Base-by-base conservation (phyloP, 2,329 filamentous ascomycete species). In the Epichloe uncinata region DNA sequence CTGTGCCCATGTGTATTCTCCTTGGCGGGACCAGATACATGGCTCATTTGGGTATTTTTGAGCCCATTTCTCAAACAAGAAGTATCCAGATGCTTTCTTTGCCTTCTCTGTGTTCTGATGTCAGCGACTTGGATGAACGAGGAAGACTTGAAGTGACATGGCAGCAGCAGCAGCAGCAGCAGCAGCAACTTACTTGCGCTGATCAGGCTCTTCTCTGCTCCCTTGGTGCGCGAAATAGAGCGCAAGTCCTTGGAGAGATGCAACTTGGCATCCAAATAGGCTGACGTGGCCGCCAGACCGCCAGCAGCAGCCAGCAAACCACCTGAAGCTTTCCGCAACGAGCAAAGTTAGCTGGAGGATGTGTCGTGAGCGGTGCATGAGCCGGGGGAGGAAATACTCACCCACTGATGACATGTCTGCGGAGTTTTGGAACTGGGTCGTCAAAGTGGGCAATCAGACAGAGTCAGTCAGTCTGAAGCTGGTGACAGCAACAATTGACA, bases 1-100 rank as follows among this genome's bases (percentile, higher is more conserved):
- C 42, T 52, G 42, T n/a, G 45, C 35, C 48, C 51, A 52, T 5
- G 51, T 50, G 30, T 50, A 50, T 12, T 45, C 42, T 48, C 35
- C 48, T 37, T 52, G 35, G n/a, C 48, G 51, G 18, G 51, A 52
- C 51, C 51, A 52, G 16, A 52, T 45, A n/a, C 51, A 52, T 35
- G 47, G 45, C 20, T 47, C 48, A 15, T 48, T 35, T 9, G 47
- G 33, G 15, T 48, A 34, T 22, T 45, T 22, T 1, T 40, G 51
- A 6, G 33, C 51, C n/a, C 36, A 45, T 2, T 36, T 16, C 3
- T 52, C 41, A 22, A 50, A 52, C 2, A 50, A 6, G 33, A 52
- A 52, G 33, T 41, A 52, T 3, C 44, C 48, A 13, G 51, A 52
- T 3, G 35, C 51, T 26, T 48, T 52, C 22, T 45, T 50, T 4